Percentiles rank a stretch among this genome's conserved stretches.
These are phyloP conservation scores for Cladosporium sp. DNA, from an alignment of 2,329 filamentous ascomycete species.

Conservation along the genomic window DNA sequence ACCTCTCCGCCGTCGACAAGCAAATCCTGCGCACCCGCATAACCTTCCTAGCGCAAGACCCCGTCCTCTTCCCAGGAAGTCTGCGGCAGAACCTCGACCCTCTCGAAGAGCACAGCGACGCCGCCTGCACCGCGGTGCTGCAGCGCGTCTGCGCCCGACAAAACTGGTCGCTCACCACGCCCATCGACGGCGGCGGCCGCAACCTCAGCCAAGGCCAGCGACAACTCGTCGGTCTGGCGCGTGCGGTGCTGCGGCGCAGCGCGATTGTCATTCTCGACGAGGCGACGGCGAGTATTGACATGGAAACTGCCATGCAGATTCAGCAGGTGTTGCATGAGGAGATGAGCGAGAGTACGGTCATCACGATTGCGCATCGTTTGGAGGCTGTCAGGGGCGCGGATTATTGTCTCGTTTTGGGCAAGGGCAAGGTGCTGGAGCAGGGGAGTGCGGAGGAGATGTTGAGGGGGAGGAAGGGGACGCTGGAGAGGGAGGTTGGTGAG, in stretches of 20 bases:
- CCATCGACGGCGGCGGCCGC: slow-evolving; percentile 57
- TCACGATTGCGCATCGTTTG: slow-evolving; percentile 62
- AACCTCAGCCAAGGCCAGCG: slow-evolving; percentile 63
- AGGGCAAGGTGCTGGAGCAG: slow-evolving; percentile 44
- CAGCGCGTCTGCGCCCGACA: slow-evolving; percentile 52
- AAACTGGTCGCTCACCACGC: slow-evolving; percentile 53
- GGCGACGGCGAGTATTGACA: slow-evolving; percentile 62
- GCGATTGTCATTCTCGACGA: slow-evolving; percentile 63
- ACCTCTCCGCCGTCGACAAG: slow-evolving; percentile 56
- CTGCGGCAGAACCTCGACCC: slow-evolving; percentile 62
- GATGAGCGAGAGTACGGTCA: slow-evolving; percentile 56
- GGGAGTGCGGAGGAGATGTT: slow-evolving; percentile 31
- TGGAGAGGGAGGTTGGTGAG: slow-evolving; percentile 16
- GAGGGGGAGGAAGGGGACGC: slow-evolving; percentile 6
- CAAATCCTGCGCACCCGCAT: slow-evolving; percentile 58
- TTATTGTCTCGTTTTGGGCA: slow-evolving; percentile 51
- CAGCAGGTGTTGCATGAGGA: slow-evolving; percentile 54
- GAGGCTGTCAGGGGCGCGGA: slow-evolving; percentile 59
- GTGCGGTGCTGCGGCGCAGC: slow-evolving; percentile 59
- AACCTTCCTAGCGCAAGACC: slow-evolving; percentile 65
- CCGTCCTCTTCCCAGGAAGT: slow-evolving; percentile 59
- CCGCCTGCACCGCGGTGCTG: slow-evolving; percentile 51
- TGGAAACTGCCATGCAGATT: slow-evolving; percentile 55
- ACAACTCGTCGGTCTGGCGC: slow-evolving; percentile 60
- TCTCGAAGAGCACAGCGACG: slow-evolving; percentile 52